phyloP scores from a whole-genome alignment of 2,329 filamentous ascomycete species.

The Apiospora hydei region DNA sequence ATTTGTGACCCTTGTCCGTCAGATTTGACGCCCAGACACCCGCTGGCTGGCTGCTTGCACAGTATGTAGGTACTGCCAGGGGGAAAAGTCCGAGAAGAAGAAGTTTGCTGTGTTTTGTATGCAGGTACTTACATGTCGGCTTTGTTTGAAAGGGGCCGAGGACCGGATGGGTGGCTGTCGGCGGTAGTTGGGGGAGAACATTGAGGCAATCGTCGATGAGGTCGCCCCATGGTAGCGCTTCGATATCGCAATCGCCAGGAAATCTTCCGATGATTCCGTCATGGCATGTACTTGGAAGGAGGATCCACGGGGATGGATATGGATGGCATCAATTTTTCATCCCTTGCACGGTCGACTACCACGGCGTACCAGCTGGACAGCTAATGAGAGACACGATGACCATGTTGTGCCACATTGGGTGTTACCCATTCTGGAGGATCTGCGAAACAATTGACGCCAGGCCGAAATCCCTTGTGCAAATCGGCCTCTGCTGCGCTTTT shows the following conservation, averaged over 20 bases:
- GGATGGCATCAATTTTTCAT: neutral
- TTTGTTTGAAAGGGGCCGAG: neutral
- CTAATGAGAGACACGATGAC: neutral
- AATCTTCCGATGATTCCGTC: constrained; percentile 13
- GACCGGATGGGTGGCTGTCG: neutral
- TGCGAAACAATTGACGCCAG: constrained; percentile 27
- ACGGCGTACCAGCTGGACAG: neutral
- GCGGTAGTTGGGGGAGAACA: neutral
- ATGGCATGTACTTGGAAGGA: neutral
- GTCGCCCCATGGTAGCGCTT: neutral
- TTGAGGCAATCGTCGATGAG: neutral
- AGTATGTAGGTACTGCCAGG: neutral
- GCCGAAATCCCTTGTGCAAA: constrained; percentile 7
- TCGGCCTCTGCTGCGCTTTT: neutral
- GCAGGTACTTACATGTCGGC: neutral
- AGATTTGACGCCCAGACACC: neutral
- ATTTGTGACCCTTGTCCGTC: neutral
- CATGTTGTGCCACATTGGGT: neutral
- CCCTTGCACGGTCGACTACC: neutral
- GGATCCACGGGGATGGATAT: neutral
- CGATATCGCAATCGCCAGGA: constrained; percentile 15
- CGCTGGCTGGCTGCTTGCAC: neutral
- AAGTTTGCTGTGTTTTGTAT: neutral
- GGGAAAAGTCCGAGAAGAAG: neutral
- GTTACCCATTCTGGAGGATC: constrained; percentile 24